Percentiles rank a stretch among this genome's conserved stretches.
Evolutionary conservation across 345 rosid species (phyloP).

Genomic region (Turnera subulata): DNA sequence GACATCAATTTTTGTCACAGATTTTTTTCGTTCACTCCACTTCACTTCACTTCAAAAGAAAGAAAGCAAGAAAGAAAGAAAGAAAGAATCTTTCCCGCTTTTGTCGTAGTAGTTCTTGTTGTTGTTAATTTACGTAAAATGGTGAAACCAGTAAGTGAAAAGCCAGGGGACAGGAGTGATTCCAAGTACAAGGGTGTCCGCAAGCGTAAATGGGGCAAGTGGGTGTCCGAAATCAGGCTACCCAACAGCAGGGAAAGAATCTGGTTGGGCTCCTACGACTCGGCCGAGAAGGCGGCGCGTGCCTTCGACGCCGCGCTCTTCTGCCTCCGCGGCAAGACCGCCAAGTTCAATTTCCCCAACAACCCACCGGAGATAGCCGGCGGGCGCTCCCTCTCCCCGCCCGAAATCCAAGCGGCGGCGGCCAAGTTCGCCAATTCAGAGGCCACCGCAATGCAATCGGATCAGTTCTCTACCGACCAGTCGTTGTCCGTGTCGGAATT

Average conservation of each 20-base stretch:
- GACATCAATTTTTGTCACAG: too few species aligned
- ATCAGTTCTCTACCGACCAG: slow-evolving; percentile 4
- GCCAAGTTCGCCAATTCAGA: slow-evolving; percentile 51
- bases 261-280: slow-evolving; percentile 65
- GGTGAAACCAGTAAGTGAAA: slow-evolving; percentile 24
- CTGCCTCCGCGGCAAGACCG: slow-evolving; percentile 65
- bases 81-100: too few species aligned
- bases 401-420: slow-evolving; percentile 60
- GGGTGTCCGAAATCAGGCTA: slow-evolving; percentile 57
- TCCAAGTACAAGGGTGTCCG: slow-evolving; percentile 48
- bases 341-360: slow-evolving; percentile 66
- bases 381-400: slow-evolving; percentile 39
- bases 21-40: too few species aligned
- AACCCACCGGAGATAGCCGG: slow-evolving; percentile 57
- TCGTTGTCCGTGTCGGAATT: slow-evolving; percentile 25
- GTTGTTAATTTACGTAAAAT: background rate
- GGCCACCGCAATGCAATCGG: slow-evolving; percentile 14
- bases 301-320: slow-evolving; percentile 82
- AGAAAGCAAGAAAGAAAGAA: too few species aligned
- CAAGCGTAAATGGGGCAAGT: slow-evolving; percentile 67
- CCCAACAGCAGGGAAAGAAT: slow-evolving; percentile 56
- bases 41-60: too few species aligned
- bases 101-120: too few species aligned
- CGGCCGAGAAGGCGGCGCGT: slow-evolving; percentile 75
- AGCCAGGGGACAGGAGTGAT: slow-evolving; percentile 20